These are phyloP conservation scores for Alternaria angustiovoidea DNA, from an alignment of 2,329 filamentous ascomycete genomes.

Conservation along the genomic window DNA sequence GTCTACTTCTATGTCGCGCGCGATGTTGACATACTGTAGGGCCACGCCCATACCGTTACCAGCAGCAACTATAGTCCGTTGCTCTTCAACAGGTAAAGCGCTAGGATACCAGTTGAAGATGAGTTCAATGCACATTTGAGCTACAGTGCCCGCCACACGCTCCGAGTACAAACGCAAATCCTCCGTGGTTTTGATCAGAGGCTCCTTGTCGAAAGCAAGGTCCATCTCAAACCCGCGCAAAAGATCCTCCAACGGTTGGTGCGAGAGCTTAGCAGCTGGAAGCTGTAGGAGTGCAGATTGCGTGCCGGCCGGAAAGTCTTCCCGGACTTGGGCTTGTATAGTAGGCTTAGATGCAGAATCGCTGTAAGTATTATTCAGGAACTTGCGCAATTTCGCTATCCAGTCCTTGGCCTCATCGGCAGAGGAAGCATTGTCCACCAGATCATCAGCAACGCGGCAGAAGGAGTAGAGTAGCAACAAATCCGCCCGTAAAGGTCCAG, in stretches of 20 bases:
- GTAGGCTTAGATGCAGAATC: slow-evolving; percentile 18
- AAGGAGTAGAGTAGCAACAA: slow-evolving; percentile 76
- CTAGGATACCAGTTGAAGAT: slow-evolving; percentile 66
- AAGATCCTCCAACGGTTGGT: slow-evolving; percentile 68
- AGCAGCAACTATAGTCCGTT: slow-evolving; percentile 60
- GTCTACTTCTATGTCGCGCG: slow-evolving; percentile 74
- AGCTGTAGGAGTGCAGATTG: slow-evolving; percentile 67
- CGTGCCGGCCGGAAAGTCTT: slow-evolving; percentile 62
- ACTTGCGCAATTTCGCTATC: slow-evolving; percentile 66
- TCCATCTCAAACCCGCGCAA: slow-evolving; percentile 75
- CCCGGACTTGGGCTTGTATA: slow-evolving; percentile 49
- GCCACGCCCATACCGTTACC: slow-evolving; percentile 75
- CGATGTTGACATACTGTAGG: slow-evolving; percentile 80
- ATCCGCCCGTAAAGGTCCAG: slow-evolving; percentile 72
- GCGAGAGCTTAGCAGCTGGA: slow-evolving; percentile 64
- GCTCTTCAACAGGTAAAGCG: slow-evolving; percentile 41
- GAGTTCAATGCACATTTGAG: slow-evolving; percentile 71
- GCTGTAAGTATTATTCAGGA: slow-evolving; percentile 64
- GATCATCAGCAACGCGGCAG: slow-evolving; percentile 75
- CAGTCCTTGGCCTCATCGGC: slow-evolving; percentile 63
- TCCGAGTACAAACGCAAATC: slow-evolving; percentile 70
- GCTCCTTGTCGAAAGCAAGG: slow-evolving; percentile 59
- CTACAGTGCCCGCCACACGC: slow-evolving; percentile 77
- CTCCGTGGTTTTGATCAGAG: slow-evolving; percentile 65
- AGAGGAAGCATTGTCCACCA: slow-evolving; percentile 70